These are phyloP conservation scores for Russula emetica DNA, from an alignment of 768 basidiomycete species.

Conservation along the genomic window DNA sequence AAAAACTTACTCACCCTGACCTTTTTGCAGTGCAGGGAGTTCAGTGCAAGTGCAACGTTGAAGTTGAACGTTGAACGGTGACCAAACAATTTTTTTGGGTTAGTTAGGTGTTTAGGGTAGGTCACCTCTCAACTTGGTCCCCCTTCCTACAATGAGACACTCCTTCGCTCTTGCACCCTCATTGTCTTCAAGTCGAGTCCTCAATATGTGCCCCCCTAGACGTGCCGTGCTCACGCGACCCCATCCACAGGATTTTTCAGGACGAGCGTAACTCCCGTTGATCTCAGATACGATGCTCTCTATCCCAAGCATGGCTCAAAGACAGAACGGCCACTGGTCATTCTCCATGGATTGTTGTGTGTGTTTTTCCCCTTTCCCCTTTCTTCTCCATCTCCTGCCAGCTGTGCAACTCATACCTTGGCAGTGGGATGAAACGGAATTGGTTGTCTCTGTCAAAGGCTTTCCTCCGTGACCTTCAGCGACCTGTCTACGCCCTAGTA, in stretches of 20 bases:
- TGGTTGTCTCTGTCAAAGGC: constrained; percentile 80
- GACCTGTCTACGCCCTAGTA: constrained; percentile 73
- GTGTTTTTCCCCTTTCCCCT: constrained; percentile 26
- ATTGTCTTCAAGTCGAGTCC: neutral
- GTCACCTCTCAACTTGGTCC: constrained; percentile 2
- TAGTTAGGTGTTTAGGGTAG: constrained; percentile 27
- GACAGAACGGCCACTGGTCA: constrained; percentile 45
- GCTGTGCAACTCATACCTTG: neutral
- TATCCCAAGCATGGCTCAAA: constrained; percentile 23
- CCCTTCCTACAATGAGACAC: neutral
- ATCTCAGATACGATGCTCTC: constrained; percentile 35
- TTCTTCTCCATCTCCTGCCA: neutral
- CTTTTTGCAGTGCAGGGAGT: neutral
- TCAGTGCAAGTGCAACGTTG: no score
- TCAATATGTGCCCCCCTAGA: neutral
- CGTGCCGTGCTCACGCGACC: neutral
- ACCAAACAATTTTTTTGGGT: neutral
- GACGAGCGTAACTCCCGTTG: constrained; percentile 28
- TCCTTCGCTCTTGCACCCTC: neutral
- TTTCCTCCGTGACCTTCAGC: constrained; percentile 56
- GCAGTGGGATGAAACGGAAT: constrained; percentile 83
- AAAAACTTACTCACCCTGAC: constrained; percentile 17
- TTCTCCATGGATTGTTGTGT: constrained; percentile 64
- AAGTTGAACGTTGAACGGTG: neutral
- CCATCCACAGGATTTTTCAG: constrained; percentile 15